Conservation (phyloP, 1,284 basidiomycete genomes). For the Melampsora medusae region DNA sequence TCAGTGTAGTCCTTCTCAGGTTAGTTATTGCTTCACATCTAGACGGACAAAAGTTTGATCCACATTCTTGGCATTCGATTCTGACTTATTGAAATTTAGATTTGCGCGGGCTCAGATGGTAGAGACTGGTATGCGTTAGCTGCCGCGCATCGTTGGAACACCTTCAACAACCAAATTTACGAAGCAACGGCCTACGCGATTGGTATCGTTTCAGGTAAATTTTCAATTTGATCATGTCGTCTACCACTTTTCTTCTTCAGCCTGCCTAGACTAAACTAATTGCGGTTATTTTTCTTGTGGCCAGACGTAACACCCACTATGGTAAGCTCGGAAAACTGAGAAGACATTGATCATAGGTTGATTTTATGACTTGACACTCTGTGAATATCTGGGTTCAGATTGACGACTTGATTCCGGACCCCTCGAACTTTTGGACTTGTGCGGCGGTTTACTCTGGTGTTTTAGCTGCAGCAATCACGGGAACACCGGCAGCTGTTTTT, state of each 20-base stretch:
- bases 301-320: slow-evolving; percentile 37
- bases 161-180: slow-evolving; percentile 38
- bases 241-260: neutral
- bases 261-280: neutral
- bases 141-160: slow-evolving; percentile 33
- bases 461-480: slow-evolving; percentile 27
- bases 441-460: slow-evolving; percentile 32
- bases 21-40: neutral
- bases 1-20: slow-evolving; percentile 32
- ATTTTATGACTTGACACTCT: neutral
- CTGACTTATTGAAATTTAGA: slow-evolving; percentile 5
- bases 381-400: slow-evolving; percentile 3
- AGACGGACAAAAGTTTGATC: neutral
- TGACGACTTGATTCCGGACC: slow-evolving; percentile 29
- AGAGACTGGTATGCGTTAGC: slow-evolving; percentile 41
- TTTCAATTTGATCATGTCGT: neutral
- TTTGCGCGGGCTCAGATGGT: slow-evolving; percentile 18
- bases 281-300: neutral
- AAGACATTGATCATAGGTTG: neutral
- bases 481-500: slow-evolving; percentile 35
- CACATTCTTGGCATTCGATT: neutral
- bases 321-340: slow-evolving; percentile 6
- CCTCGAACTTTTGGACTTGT: slow-evolving; percentile 26
- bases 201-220: slow-evolving; percentile 36
- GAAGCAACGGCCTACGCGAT: slow-evolving; percentile 41